Conservation (phyloP, 1,139 yeast genomes). For the Candida buenavistaensis region DNA sequence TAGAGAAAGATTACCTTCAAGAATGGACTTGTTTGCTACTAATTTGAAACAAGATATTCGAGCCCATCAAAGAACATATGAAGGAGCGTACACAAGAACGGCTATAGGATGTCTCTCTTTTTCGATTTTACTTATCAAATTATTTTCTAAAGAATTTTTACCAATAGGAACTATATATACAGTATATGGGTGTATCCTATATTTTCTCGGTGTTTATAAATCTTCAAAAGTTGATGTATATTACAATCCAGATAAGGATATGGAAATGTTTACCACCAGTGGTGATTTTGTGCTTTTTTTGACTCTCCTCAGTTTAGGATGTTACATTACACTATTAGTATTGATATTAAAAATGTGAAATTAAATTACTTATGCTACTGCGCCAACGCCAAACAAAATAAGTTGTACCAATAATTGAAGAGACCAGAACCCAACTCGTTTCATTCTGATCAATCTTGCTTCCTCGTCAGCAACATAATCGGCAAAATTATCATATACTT, state of each 20-base stretch:
- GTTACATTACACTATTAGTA: constrained; percentile 46
- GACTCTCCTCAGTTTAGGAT: constrained; percentile 41
- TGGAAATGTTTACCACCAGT: constrained; percentile 47
- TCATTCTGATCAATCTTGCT: constrained; percentile 66
- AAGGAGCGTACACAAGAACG: constrained; percentile 59
- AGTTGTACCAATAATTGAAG: constrained; percentile 80
- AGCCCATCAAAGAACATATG: constrained; percentile 63
- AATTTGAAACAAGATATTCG: constrained; percentile 50
- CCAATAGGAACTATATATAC: constrained; percentile 56
- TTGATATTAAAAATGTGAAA: constrained; percentile 38
- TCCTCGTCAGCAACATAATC: constrained; percentile 88
- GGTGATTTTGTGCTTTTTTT: constrained; percentile 51
- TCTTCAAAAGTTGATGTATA: constrained; percentile 47
- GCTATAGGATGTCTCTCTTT: constrained; percentile 50
- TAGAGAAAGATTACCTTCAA: constrained; percentile 30
- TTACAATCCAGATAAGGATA: constrained; percentile 41
- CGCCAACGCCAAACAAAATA: constrained; percentile 77
- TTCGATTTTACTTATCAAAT: constrained; percentile 48
- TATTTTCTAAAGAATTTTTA: constrained; percentile 53
- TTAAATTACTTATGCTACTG: constrained; percentile 19
- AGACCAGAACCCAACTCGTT: constrained; percentile 92
- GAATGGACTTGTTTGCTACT: constrained; percentile 35
- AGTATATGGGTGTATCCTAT: constrained; percentile 49
- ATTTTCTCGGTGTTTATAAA: constrained; percentile 48
- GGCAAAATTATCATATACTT: constrained; percentile 88